Evolutionary conservation across 352 stramenopile genomes (phyloP), one percentile per base, ranked within the genome.

Genomic region (Globisporangium spiculum): DNA sequence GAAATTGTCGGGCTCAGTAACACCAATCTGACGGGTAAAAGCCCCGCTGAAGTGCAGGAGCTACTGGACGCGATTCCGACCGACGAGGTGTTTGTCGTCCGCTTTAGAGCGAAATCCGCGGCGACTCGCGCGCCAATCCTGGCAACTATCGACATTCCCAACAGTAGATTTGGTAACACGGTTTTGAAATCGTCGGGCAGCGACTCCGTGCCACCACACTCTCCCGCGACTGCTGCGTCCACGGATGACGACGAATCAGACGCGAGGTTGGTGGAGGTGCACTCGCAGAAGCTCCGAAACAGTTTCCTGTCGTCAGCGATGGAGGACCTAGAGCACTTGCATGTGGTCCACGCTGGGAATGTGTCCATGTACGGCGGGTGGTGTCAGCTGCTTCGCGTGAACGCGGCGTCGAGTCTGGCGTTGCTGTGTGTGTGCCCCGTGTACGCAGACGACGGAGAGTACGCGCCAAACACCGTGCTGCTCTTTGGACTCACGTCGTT

Each of bases 361-460:
- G 81, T 96, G 10, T 90, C 80, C 22, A 89, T 89, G 63, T 94
- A 93, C 71, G 88, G 86, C 26, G 88, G 84, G 0, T 96, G 87
- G 87, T 75, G 66, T 20, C 74, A 82, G 46, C 54, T 90, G 16
- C 60, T 87, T 26, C 73, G 78, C 16, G 65, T 69, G 26, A 72
- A 80, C 68, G 75, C 76, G 16, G 70, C 70, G 1, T n/a, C 66
- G 1, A 73, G 68, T 53, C 55, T 88, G 3, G 67, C 79, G 10
- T 65, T 89, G 48, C 41, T 94, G 16, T 93, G 84, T 41, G 79
- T 92, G 8, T 89, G 81, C 60, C 88, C 88, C 12, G 73, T 84
- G 18, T 96, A 96, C 55, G 85, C 82, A 0, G 82, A 92, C 26
- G 86, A 92, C 73, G 88, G 86, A 30, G 84, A 91, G 61, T 94